Percentiles rank a stretch among this genome's conserved stretches.
Evolutionary conservation across 176 grass and related monocot genomes (phyloP).

Genomic region (Carex scoparia): DNA sequence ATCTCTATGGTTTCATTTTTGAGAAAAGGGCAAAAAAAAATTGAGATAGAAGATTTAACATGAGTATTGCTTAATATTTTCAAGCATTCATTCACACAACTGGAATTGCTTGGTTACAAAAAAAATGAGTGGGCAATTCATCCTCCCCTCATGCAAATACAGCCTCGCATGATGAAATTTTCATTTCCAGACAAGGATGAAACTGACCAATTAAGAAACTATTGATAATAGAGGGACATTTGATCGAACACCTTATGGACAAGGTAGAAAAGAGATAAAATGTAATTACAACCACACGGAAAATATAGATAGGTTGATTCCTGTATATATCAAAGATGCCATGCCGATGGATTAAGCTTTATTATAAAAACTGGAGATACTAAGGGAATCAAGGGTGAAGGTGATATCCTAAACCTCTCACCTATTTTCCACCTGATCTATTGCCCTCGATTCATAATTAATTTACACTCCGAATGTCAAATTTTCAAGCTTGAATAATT

Average conservation of each 20-base stretch:
- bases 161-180: not conserved
- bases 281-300: not conserved
- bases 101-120: not conserved
- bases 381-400: not conserved
- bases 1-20: not conserved
- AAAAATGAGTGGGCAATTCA: not conserved
- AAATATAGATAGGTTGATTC: not conserved
- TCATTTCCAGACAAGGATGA: not conserved
- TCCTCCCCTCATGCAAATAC: not conserved
- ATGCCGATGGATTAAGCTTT: not conserved
- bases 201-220: not conserved
- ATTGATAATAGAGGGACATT: not conserved
- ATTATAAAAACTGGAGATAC: not conserved
- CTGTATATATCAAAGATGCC: not conserved
- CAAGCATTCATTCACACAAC: not conserved
- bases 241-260: not conserved
- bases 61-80: not conserved
- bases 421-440: not conserved
- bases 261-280: not conserved
- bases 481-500: not conserved
- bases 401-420: not conserved
- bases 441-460: not conserved
- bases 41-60: not conserved
- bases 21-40: not conserved
- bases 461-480: not conserved